Percentiles rank a stretch among this genome's conserved stretches.
phyloP scores from a whole-genome alignment of 495 filamentous ascomycete species.

The Copromyces sp. region DNA sequence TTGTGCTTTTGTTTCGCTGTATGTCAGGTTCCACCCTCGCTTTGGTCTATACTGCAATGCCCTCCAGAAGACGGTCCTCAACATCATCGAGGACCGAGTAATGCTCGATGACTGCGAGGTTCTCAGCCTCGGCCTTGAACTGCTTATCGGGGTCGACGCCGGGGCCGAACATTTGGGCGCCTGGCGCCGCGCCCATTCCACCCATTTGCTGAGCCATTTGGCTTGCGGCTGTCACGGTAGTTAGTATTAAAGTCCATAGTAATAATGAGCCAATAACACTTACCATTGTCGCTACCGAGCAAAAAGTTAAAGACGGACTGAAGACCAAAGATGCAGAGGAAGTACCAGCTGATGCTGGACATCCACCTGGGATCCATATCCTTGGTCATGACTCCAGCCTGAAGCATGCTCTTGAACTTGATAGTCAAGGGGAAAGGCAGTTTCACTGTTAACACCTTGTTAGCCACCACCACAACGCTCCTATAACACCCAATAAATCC shows the following conservation, averaged over 20 bases:
- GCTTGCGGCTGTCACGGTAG: conserved; percentile 58
- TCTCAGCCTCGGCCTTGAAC: conserved; percentile 84
- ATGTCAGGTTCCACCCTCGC: not conserved
- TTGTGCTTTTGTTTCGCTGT: not conserved
- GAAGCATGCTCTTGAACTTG: conserved; percentile 98
- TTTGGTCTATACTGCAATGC: conserved; percentile 31
- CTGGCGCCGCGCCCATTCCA: conserved; percentile 11
- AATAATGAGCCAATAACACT: conserved; percentile 18
- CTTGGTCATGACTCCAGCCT: conserved; percentile 87
- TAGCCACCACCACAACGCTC: not conserved
- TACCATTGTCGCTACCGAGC: conserved; percentile 89
- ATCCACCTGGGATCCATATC: conserved; percentile 98
- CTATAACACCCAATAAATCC: not conserved
- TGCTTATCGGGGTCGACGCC: conserved; percentile 94
- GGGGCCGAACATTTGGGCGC: conserved; percentile 67
- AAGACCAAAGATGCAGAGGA: conserved; percentile 89
- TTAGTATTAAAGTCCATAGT: conserved; percentile 1
- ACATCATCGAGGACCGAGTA: conserved; percentile 80
- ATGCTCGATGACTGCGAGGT: conserved; percentile 88
- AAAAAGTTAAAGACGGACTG: conserved; percentile 98
- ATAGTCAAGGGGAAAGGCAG: conserved; percentile 96
- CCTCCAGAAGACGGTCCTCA: conserved; percentile 66
- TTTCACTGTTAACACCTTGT: conserved; percentile 56
- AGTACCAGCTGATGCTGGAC: conserved; percentile 97
- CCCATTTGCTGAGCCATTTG: conserved; percentile 94